phyloP scores from a whole-genome alignment of 2,329 filamentous ascomycete genomes.

The Helicocarpus griseus region DNA sequence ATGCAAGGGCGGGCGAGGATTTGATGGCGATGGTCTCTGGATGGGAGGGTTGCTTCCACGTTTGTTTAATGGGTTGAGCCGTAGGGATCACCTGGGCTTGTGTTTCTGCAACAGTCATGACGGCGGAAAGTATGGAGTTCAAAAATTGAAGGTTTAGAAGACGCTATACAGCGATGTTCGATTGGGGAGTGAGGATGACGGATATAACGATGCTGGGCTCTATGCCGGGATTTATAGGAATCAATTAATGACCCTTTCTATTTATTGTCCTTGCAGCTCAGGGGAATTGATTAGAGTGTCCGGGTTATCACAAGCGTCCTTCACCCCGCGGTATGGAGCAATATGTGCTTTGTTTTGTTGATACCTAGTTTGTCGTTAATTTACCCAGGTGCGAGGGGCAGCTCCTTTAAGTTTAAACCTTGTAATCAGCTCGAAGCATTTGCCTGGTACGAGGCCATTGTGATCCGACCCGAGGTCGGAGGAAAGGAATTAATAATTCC shows the following conservation, averaged over 20 bases:
- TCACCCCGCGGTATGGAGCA: no score
- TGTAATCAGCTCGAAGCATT: background rate
- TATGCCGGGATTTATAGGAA: no score
- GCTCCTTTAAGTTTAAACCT: background rate
- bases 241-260: background rate
- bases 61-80: constrained; percentile 5
- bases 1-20: constrained; percentile 10
- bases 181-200: no score
- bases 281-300: background rate
- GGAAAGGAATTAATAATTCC: background rate
- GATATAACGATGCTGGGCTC: no score
- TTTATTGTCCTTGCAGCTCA: no score
- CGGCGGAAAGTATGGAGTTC: background rate
- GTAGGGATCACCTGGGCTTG: background rate
- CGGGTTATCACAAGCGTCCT: background rate
- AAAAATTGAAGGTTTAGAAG: background rate
- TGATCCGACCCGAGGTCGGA: background rate
- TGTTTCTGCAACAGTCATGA: constrained; percentile 7
- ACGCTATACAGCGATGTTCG: background rate
- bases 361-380: background rate
- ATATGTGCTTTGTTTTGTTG: background rate
- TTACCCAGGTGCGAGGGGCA: background rate
- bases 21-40: constrained; percentile 9
- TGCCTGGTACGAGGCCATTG: background rate
- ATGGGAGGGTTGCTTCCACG: constrained; percentile 13